A percentile compares a stretch with the other conserved stretches of the same genome.
phyloP scores from a whole-genome alignment of 495 filamentous ascomycete genomes.

The Umbilicaria muhlenbergii region DNA sequence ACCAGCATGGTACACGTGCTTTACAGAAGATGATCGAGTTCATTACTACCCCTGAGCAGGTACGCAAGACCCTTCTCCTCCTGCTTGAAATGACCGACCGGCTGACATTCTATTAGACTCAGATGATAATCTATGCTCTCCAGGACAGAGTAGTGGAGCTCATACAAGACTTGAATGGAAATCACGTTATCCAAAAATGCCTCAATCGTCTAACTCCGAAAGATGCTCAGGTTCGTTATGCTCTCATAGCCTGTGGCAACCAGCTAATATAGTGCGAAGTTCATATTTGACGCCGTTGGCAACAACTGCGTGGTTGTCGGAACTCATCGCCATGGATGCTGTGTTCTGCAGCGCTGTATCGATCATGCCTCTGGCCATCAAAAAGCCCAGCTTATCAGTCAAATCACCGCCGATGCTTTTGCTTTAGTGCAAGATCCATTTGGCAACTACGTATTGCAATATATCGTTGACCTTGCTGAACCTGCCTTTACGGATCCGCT shows the following conservation, averaged over 20 bases:
- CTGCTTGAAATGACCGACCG: not conserved
- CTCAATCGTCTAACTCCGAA: slow-evolving; percentile 72
- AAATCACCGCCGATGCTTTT: slow-evolving; percentile 72
- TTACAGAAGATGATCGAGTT: slow-evolving; percentile 99
- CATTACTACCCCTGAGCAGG: slow-evolving; percentile 59
- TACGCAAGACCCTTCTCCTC: slow-evolving; percentile 5
- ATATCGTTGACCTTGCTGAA: slow-evolving; percentile 87
- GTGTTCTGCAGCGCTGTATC: slow-evolving; percentile 93
- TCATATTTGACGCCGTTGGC: slow-evolving; percentile 93
- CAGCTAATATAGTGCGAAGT: slow-evolving; percentile 23
- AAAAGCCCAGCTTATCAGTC: slow-evolving; percentile 68
- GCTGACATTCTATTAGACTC: slow-evolving; percentile 31
- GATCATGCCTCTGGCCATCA: slow-evolving; percentile 87
- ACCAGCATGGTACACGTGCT: slow-evolving; percentile 91
- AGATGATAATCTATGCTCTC: slow-evolving; percentile 69
- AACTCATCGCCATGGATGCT: slow-evolving; percentile 95
- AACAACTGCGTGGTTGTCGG: slow-evolving; percentile 75
- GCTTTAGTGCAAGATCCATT: slow-evolving; percentile 88
- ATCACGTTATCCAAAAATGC: slow-evolving; percentile 98
- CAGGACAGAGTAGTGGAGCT: slow-evolving; percentile 68
- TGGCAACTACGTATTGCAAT: slow-evolving; percentile 97
- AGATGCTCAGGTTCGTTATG: slow-evolving; percentile 45
- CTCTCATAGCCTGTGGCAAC: not conserved
- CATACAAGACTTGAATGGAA: slow-evolving; percentile 94
- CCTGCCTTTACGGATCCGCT: slow-evolving; percentile 69